Conservation (phyloP, 371 early-diverging fungal species). For the Mortierella sp. region DNA sequence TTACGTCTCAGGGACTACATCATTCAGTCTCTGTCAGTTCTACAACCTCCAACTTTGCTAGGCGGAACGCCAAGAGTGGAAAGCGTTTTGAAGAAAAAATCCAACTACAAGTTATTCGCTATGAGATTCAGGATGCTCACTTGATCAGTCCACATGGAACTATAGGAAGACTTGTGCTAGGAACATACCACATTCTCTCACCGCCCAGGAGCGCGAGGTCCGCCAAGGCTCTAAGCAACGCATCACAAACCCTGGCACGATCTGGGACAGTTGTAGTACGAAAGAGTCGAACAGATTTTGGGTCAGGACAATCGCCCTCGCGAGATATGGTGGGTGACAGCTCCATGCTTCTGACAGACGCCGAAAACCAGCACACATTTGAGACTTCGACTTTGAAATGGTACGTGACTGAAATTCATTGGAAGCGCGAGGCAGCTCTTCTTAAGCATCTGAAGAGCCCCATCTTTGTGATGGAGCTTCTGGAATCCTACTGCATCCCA, state of each 20-base stretch:
- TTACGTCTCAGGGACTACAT: conserved; percentile 27
- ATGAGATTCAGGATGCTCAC: conserved; percentile 45
- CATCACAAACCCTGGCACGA: conserved; percentile 21
- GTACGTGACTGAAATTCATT: conserved; percentile 56
- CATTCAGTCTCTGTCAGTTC: conserved; percentile 51
- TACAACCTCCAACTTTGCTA: conserved; percentile 42
- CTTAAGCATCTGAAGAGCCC: conserved; percentile 54
- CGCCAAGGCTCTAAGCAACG: conserved; percentile 27
- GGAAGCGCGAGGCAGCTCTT: conserved; percentile 55
- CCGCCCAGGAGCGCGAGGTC: conserved; percentile 45
- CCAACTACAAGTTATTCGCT: conserved; percentile 54
- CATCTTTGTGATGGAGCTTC: conserved; percentile 52
- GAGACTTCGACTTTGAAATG: conserved; percentile 45
- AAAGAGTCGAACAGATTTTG: conserved; percentile 27
- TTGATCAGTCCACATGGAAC: conserved; percentile 47
- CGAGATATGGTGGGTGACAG: conserved; percentile 31
- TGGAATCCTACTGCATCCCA: conserved; percentile 52
- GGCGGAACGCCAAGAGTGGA: conserved; percentile 40
- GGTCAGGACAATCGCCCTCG: background rate
- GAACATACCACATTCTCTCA: conserved; percentile 46
- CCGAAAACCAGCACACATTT: conserved; percentile 54
- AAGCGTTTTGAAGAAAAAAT: conserved; percentile 55
- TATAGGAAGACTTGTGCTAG: conserved; percentile 36
- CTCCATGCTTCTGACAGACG: conserved; percentile 53
- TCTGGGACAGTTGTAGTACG: conserved; percentile 49